Base-by-base conservation (phyloP, 768 basidiomycete species). In the Suillus hirtellus region DNA sequence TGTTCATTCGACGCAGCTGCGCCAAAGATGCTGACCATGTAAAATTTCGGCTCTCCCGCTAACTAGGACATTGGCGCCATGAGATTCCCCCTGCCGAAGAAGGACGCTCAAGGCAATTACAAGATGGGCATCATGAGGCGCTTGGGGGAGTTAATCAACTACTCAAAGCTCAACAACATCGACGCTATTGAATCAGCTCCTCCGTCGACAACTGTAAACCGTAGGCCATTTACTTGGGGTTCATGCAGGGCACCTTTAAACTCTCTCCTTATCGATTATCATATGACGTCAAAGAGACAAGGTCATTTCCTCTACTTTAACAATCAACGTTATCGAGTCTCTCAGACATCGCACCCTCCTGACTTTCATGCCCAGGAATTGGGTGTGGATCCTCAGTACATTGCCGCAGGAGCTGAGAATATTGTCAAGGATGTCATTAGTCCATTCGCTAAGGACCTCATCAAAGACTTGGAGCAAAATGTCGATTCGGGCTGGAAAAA, bases 1-100 rank as follows among this genome's bases (percentile, higher is more conserved):
- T 5, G 21, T 46, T 42, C 37, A 4, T 38, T 37, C 14, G 14
- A 47, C 10, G 27, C 44, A 8, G 21, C 21, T 46, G 17, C 9
- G 9, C 31, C 34, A 37, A 35, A 40, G 12, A 11, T 35, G 46
- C 47, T 34, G 10, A 65, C 19, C 44, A 9, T 59, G 35, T 19
- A 44, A 47, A n/a, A 21, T 24, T n/a, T 47, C 15, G 47, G 47
- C 24, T 14, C 54, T 60, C 8, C 12, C 2, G 15, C 8, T 60
- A n/a, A 27, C 4, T 50, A 70, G 69, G 80, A 80, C 59, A 71
- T 75, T 35, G 80, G 80, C 0, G 80, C 79, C 1, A 80, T 80
- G 79, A 74, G 80, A 2, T 81, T 70, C 64, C 71, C 71, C 2
- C 47, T 70, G 11, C 69, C 69, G 15, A 65, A 64, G 64, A 70